phyloP scores from a whole-genome alignment of 2,329 filamentous ascomycete genomes.

The Arthrobotrys conoides region DNA sequence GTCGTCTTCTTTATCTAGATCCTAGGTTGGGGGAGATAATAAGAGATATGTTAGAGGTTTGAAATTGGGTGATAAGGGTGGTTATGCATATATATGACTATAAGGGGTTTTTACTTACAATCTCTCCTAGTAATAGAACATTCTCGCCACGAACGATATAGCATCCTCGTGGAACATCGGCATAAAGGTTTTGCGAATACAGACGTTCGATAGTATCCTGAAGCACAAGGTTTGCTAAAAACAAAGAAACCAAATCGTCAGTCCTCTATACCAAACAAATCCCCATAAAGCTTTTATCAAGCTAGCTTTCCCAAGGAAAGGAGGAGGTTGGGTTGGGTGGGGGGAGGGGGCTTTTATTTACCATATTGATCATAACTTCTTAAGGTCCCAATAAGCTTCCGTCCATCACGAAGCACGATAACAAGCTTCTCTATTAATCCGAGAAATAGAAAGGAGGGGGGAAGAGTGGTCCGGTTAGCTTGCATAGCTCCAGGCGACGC shows the following conservation, averaged over 20 bases:
- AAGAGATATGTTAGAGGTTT: background rate
- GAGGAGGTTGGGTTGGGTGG: background rate
- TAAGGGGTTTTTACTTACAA: conserved; percentile 68
- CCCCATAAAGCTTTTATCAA: conserved; percentile 10
- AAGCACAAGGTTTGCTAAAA: conserved; percentile 88
- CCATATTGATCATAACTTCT: conserved; percentile 98
- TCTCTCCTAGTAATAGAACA: conserved; percentile 93
- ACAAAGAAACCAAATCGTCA: conserved; percentile 10
- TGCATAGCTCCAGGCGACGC: conserved; percentile 15
- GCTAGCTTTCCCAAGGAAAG: conserved; percentile 4
- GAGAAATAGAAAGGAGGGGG: conserved; percentile 49
- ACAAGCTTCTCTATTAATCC: conserved; percentile 85
- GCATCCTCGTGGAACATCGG: conserved; percentile 86
- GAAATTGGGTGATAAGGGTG: background rate
- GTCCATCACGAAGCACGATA: conserved; percentile 89
- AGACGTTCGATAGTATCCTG: conserved; percentile 93
- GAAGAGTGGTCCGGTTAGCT: conserved; percentile 43
- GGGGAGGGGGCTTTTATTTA: conserved; percentile 68
- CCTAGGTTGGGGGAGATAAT: conserved; percentile 67
- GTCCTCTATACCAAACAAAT: conserved; percentile 2
- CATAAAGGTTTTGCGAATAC: conserved; percentile 81
- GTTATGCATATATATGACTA: background rate
- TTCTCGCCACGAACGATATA: conserved; percentile 97
- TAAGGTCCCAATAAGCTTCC: conserved; percentile 92
- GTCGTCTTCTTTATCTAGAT: conserved; percentile 95